Base-by-base conservation (phyloP, 2,329 filamentous ascomycete genomes). In the Arthrobotrys musiformis region DNA sequence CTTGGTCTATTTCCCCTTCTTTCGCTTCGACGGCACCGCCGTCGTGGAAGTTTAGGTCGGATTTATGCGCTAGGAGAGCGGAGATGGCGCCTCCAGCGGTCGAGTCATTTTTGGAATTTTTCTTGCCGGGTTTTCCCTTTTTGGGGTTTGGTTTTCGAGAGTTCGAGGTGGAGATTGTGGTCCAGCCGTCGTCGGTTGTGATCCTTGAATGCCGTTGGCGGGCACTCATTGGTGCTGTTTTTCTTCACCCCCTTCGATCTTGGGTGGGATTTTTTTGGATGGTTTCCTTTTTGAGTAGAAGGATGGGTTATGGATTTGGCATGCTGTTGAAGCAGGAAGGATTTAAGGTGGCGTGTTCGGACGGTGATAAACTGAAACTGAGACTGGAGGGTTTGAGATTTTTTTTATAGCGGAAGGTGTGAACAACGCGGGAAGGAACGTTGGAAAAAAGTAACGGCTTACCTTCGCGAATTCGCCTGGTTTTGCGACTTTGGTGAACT, bases 121-220 rank as follows among this genome's bases (percentile, higher is more conserved):
- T 40, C 7, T 37, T 58, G 5, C 30, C 9, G 30, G 30, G 9
- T 13, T 58, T 56, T 56, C 22, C 50, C 50, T 42, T 37, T 17
- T 56, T 15, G 46, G 37, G 35, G 26, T 37, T 22, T 62, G 52
- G 42, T 66, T 77, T 77, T 30, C 60, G 58, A 35, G 35, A 58
- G 19, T 37, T 33, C 1, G 64, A 42, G 8, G 19, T 15, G 26
- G 72, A 70, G 24, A 77, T 77, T 28, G 73, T 77, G 48, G 66
- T 77, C 73, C 73, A 77, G 24, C 73, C 73, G 50, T 77, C 73
- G 64, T 67, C 64, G 50, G 37, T 60, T 8, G 64, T 24, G 50
- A 68, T 28, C 60, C 73, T 67, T 35, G 73, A 70, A 42, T 70
- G 73, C 58, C 73, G 73, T 15, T 77, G 73, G 30, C 73, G 73